These are phyloP conservation scores for Pseudogymnoascus sp. DNA, from an alignment of 2,329 filamentous ascomycete species.

Conservation along the genomic window DNA sequence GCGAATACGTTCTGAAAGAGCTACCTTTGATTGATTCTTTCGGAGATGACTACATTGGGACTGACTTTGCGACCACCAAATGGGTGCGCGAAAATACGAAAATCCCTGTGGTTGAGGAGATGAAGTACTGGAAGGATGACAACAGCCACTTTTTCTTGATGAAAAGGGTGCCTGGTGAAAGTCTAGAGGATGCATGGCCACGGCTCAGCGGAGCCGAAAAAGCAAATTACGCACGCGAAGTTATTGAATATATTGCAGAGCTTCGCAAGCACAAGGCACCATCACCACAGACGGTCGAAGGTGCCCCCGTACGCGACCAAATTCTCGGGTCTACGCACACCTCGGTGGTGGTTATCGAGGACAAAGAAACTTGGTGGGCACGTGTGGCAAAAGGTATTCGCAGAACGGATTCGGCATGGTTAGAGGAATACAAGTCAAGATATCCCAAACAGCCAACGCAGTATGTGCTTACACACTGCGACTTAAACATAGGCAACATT, in stretches of 20 bases:
- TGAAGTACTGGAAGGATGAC: background rate
- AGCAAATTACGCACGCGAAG: background rate
- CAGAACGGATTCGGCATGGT: background rate
- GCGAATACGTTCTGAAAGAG: background rate
- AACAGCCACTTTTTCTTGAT: background rate
- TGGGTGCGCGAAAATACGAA: background rate
- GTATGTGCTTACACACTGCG: constrained; percentile 35
- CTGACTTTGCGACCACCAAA: background rate
- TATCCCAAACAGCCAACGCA: constrained; percentile 19
- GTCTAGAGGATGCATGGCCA: background rate
- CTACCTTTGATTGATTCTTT: background rate
- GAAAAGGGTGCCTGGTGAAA: background rate
- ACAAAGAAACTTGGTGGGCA: background rate
- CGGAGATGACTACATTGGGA: background rate
- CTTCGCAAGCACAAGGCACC: background rate
- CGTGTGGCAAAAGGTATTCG: background rate
- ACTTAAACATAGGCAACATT: constrained; percentile 34
- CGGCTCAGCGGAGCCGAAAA: background rate
- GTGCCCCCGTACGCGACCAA: background rate
- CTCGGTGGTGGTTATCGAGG: background rate
- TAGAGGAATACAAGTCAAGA: constrained; percentile 12
- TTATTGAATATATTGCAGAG: background rate
- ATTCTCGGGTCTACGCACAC: background rate
- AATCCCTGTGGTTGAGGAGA: background rate
- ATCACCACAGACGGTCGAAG: background rate